Evolutionary conservation across 345 rosid genomes (phyloP).

Genomic region (Corchorus capsularis): DNA sequence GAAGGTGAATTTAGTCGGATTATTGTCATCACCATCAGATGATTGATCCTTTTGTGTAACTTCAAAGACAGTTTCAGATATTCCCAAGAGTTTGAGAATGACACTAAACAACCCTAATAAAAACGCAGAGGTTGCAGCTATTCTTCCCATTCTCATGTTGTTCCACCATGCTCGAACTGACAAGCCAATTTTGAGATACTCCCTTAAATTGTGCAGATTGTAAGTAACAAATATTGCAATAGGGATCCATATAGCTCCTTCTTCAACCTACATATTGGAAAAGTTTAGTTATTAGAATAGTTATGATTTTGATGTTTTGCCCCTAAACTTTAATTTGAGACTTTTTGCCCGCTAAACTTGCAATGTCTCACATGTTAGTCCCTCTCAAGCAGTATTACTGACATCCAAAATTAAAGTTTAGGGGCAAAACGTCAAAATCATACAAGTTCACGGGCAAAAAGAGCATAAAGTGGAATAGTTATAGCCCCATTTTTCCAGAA

Average conservation of each 20-base stretch:
- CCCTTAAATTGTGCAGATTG: slow-evolving; percentile 26
- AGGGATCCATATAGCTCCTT: slow-evolving; percentile 29
- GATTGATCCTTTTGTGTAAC: slow-evolving; percentile 49
- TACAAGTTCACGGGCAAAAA: too few relatives aligned
- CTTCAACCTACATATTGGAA: slow-evolving; percentile 27
- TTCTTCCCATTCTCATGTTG: slow-evolving; percentile 34
- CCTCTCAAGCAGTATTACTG: too few relatives aligned
- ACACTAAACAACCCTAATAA: slow-evolving; percentile 38
- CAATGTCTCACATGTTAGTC: too few relatives aligned
- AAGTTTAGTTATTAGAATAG: background rate
- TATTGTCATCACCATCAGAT: slow-evolving; percentile 1
- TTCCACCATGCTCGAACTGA: slow-evolving; percentile 47
- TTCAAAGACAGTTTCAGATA: slow-evolving; percentile 49
- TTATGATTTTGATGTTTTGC: too few relatives aligned
- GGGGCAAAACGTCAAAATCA: too few relatives aligned
- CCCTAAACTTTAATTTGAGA: too few relatives aligned
- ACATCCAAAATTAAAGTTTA: too few relatives aligned
- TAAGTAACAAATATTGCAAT: slow-evolving; percentile 27
- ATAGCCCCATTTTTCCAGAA: too few relatives aligned
- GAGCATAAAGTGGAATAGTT: too few relatives aligned
- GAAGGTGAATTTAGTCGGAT: slow-evolving; percentile 38
- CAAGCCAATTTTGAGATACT: slow-evolving; percentile 33
- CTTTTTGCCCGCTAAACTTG: too few relatives aligned
- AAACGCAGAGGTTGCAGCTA: slow-evolving; percentile 37
- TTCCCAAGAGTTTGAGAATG: slow-evolving; percentile 41